These are phyloP conservation scores for Gleditsia sinensis DNA, from an alignment of 306 rosid genomes.

Conservation along the genomic window DNA sequence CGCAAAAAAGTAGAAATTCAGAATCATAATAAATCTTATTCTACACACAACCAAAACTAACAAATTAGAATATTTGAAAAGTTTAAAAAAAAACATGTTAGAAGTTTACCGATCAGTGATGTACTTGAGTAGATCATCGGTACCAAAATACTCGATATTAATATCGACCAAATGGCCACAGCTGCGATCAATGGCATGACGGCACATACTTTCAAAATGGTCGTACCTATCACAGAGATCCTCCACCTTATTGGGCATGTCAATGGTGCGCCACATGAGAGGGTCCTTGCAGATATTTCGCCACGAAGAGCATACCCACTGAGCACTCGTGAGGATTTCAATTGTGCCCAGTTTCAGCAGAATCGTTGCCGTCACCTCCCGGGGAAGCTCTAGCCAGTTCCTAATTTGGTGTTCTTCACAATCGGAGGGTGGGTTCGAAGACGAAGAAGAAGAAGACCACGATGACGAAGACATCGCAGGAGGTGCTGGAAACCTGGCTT, in stretches of 20 bases:
- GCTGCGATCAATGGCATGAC: constrained; percentile 55
- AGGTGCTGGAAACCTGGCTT: no score
- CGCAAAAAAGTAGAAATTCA: not conserved
- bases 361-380: constrained; percentile 48
- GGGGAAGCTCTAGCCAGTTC: constrained; percentile 63
- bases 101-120: constrained; percentile 52
- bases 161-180: constrained; percentile 47
- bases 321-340: constrained; percentile 46
- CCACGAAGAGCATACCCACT: constrained; percentile 59
- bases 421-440: not conserved
- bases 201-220: constrained; percentile 44
- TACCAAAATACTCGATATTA: constrained; percentile 46
- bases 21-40: not conserved
- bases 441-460: not conserved
- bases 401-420: constrained; percentile 5
- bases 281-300: constrained; percentile 62
- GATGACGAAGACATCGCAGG: not conserved
- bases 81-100: not conserved
- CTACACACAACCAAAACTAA: not conserved
- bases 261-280: constrained; percentile 52
- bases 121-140: constrained; percentile 51
- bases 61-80: not conserved
- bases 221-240: not conserved
- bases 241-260: constrained; percentile 41
- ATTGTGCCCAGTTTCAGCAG: constrained; percentile 46